These are phyloP conservation scores for Clavariopsis aquatica DNA, from an alignment of 495 filamentous ascomycete genomes.

Conservation along the genomic window DNA sequence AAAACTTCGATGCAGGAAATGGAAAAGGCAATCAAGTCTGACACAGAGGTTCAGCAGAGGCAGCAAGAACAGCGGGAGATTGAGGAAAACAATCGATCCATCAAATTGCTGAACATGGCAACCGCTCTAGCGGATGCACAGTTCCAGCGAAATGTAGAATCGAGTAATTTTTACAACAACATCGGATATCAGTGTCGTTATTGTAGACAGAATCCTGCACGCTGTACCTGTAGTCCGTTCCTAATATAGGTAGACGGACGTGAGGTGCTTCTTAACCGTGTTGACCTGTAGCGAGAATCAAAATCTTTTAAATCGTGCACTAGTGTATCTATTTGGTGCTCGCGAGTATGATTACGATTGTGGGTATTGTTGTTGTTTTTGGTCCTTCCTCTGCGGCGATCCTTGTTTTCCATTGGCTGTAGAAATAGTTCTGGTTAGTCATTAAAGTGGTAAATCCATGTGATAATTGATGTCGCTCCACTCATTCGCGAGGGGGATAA, in stretches of 20 bases:
- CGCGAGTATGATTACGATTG: too few species aligned
- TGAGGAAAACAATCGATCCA: background rate
- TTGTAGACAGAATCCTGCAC: slow-evolving; percentile 5
- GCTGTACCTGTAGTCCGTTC: background rate
- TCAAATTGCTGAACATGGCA: background rate
- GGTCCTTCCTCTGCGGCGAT: too few species aligned
- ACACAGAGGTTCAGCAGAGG: background rate
- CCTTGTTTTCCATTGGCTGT: too few species aligned
- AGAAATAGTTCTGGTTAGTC: too few species aligned
- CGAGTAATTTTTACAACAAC: background rate
- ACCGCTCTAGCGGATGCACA: background rate
- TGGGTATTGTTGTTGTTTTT: too few species aligned
- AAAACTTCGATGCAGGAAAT: background rate
- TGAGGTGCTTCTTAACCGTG: too few species aligned
- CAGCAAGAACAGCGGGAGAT: background rate
- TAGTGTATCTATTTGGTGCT: too few species aligned
- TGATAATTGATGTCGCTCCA: too few species aligned
- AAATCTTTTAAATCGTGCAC: too few species aligned
- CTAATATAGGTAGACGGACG: background rate
- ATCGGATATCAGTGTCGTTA: slow-evolving; percentile 4
- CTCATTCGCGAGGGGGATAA: too few species aligned
- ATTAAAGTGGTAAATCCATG: too few species aligned
- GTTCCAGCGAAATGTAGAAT: background rate
- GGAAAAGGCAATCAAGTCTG: slow-evolving; percentile 4
- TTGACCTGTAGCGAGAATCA: too few species aligned